Base-by-base conservation (phyloP, 1,284 basidiomycete genomes). In the Exobasidium cylindrosporum region DNA sequence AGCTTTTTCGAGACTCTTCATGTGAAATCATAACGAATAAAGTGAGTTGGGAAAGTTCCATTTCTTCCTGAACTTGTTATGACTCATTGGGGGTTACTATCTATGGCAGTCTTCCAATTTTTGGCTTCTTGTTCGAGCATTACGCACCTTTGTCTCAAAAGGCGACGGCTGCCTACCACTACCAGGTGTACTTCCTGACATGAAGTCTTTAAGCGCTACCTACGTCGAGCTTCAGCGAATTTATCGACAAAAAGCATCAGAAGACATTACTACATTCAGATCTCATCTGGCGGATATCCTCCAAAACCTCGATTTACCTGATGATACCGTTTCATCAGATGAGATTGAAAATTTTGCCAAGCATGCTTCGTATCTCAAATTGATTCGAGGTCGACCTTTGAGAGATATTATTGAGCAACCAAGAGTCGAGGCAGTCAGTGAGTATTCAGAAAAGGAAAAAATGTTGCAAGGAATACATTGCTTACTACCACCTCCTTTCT, bases 151-250 rank as follows among this genome's bases (percentile, higher is more conserved):
- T 63, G 78, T 79, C 23, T 62, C 62, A 87, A 53, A 61, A n/a
- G 60, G 65, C 2, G 66, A 46, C n/a, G 66, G 66, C 23, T 29
- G 23, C 13, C 78, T 86, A 4, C 88, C 88, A 0, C 81, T 88
- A 14, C 83, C 85, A 0, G 83, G 86, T 1, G 85, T 90, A 0
- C 83, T 98, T 1, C 95, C 95, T 0, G 95, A 98, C 81, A 97
- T 99, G 91, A 95, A 96, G 79, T 88, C 94, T 3, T 89, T 89
- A 69, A 96, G 94, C 0, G 80, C 83, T 43, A 86, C 85, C 61
- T 98, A 97, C 78, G 87, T 93, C 52, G 83, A 86, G 35, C 83
- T 95, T 26, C 91, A 93, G 76, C 85, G 83, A 30, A 75, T 92
- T 62, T 95, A 93, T 82, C 88, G 88, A 69, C 76, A 82, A 3